These are phyloP conservation scores for Pachysolen tannophilus DNA, from an alignment of 805 yeast genomes.

Conservation along the genomic window DNA sequence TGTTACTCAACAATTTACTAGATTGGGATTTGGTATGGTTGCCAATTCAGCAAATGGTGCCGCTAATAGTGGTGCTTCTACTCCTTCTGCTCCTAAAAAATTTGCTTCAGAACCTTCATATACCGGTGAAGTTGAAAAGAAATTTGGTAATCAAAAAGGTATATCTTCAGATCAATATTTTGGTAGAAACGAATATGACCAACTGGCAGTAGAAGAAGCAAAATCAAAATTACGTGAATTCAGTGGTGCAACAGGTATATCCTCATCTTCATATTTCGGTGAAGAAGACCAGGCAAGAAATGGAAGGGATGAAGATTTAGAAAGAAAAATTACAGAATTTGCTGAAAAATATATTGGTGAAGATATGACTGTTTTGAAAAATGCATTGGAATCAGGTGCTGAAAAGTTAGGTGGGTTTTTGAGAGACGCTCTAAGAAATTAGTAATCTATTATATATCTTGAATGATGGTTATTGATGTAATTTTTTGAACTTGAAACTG, in stretches of 20 bases:
- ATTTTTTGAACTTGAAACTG: too few relatives aligned
- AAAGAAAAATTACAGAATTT: conserved; percentile 43
- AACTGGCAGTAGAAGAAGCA: conserved; percentile 73
- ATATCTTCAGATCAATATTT: conserved; percentile 94
- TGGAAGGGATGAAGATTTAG: conserved; percentile 38
- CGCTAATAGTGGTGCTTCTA: conserved; percentile 52
- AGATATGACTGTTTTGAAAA: conserved; percentile 82
- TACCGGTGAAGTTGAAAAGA: conserved; percentile 66
- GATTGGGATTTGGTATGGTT: conserved; percentile 86
- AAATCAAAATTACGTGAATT: conserved; percentile 71
- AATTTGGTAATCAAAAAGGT: conserved; percentile 85
- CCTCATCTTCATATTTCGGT: conserved; percentile 89
- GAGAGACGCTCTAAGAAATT: conserved; percentile 69
- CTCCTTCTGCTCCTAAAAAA: conserved; percentile 26
- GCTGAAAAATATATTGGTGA: conserved; percentile 70
- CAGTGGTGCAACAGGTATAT: conserved; percentile 82
- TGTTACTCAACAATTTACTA: conserved; percentile 66
- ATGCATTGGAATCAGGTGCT: conserved; percentile 91
- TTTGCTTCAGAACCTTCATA: conserved; percentile 51
- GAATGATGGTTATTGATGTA: not conserved
- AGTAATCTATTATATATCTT: not conserved
- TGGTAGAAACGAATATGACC: conserved; percentile 81
- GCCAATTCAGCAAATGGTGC: too few relatives aligned
- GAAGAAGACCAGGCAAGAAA: conserved; percentile 48
- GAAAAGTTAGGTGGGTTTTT: conserved; percentile 76